Percentiles rank a stretch among this genome's conserved stretches.
Evolutionary conservation across 305 asterid genomes (phyloP).

Genomic region (Fraxinus albicans): DNA sequence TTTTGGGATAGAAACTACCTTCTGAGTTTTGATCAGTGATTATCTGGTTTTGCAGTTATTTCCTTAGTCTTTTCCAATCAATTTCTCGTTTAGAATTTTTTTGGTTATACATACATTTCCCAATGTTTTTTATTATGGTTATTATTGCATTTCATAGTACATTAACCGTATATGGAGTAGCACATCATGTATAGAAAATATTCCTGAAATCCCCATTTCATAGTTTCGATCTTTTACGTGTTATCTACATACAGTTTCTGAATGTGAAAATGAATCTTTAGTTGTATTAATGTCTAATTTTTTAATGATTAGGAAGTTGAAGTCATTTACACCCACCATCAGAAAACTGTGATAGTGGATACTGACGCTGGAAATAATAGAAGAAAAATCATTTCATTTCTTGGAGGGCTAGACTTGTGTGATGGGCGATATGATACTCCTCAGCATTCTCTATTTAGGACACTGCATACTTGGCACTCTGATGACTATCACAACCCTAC

Average conservation of each 20-base stretch:
- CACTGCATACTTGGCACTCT: constrained; percentile 65
- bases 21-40: not conserved
- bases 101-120: not conserved
- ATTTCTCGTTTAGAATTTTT: not conserved
- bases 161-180: not conserved
- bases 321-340: constrained; percentile 95
- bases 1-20: not conserved
- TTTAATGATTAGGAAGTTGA: constrained; percentile 83
- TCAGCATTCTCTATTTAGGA: constrained; percentile 70
- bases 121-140: not conserved
- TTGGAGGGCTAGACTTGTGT: constrained; percentile 96
- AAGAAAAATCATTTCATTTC: constrained; percentile 79
- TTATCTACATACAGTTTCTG: not conserved
- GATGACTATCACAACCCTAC: constrained; percentile 98
- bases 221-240: not conserved
- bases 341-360: constrained; percentile 91
- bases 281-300: constrained; percentile 15
- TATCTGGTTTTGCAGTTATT: not conserved
- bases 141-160: not conserved
- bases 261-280: not conserved
- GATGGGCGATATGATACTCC: constrained; percentile 96
- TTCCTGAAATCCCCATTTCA: not conserved
- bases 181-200: not conserved
- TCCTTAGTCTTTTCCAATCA: not conserved
- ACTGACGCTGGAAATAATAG: constrained; percentile 86